A percentile compares a stretch with the other conserved stretches of the same genome.
Evolutionary conservation across 1,284 basidiomycete genomes (phyloP).

Genomic region (Trichosporon ovoides): DNA sequence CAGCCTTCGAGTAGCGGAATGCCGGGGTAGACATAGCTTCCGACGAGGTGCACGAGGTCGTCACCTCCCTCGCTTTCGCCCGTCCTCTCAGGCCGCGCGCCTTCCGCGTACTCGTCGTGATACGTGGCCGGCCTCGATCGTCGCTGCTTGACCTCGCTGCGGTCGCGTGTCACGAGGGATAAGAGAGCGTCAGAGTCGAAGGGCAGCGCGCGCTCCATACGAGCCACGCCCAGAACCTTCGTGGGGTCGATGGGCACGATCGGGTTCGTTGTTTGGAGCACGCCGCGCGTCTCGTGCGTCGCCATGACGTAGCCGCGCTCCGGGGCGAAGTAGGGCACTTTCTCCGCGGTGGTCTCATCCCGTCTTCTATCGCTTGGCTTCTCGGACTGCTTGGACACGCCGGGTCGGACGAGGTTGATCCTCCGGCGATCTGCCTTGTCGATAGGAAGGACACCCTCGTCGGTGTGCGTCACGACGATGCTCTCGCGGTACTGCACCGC

Average conservation of each 20-base stretch:
- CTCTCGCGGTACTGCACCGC: slow-evolving; percentile 48
- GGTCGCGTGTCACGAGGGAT: not conserved
- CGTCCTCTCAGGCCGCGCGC: no score
- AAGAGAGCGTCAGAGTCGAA: slow-evolving; percentile 6
- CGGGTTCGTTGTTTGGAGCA: slow-evolving; percentile 71
- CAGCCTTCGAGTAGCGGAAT: slow-evolving; percentile 50
- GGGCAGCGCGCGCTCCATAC: slow-evolving; percentile 55
- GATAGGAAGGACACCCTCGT: slow-evolving; percentile 58
- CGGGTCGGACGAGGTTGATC: slow-evolving; percentile 58
- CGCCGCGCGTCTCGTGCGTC: slow-evolving; percentile 50
- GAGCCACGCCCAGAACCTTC: slow-evolving; percentile 57
- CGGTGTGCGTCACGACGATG: slow-evolving; percentile 66
- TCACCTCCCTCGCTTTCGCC: not conserved
- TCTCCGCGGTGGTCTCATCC: no score
- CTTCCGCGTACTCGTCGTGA: not conserved
- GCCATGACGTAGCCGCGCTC: slow-evolving; percentile 56
- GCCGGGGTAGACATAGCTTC: slow-evolving; percentile 47
- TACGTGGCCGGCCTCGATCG: not conserved
- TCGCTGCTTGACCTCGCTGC: no score
- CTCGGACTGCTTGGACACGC: not conserved
- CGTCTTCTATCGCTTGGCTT: no score
- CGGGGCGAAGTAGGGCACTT: slow-evolving; percentile 31
- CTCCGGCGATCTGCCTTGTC: slow-evolving; percentile 56
- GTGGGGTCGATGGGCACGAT: slow-evolving; percentile 55
- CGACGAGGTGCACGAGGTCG: slow-evolving; percentile 37